phyloP scores from a whole-genome alignment of 192 early-diverging fungal genomes.

The Coemansia sp. region DNA sequence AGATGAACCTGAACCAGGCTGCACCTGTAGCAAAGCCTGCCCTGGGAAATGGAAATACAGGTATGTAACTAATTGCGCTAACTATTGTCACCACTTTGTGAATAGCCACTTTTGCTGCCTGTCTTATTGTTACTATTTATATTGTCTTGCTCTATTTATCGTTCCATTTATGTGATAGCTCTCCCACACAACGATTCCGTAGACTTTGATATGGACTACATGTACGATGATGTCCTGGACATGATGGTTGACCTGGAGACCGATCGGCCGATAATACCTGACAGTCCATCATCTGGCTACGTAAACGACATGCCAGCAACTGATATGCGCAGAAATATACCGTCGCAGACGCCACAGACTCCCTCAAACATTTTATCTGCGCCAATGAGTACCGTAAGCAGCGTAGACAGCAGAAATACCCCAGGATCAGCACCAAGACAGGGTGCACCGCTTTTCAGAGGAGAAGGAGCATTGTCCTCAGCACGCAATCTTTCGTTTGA shows the following conservation, averaged over 20 bases:
- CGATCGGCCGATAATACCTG: slow-evolving; percentile 39
- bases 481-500: slow-evolving; percentile 27
- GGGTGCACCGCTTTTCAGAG: background rate
- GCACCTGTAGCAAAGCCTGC: background rate
- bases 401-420: background rate
- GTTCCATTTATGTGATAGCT: background rate
- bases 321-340: background rate
- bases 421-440: background rate
- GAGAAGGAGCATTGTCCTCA: background rate
- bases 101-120: background rate
- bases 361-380: background rate
- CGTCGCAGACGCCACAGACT: background rate
- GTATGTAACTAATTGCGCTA: background rate
- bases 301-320: slow-evolving; percentile 10
- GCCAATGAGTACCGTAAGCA: slow-evolving; percentile 4
- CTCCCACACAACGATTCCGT: slow-evolving; percentile 7
- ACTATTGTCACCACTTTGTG: background rate
- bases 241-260: slow-evolving; percentile 38
- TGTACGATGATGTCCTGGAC: slow-evolving; percentile 35
- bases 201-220: slow-evolving; percentile 45
- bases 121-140: background rate
- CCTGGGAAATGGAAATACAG: background rate
- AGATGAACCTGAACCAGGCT: background rate
- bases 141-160: background rate
- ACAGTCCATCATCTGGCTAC: slow-evolving; percentile 25